Evolutionary conservation across 352 stramenopile genomes (phyloP).

Genomic region (Globisporangium apiculatum): DNA sequence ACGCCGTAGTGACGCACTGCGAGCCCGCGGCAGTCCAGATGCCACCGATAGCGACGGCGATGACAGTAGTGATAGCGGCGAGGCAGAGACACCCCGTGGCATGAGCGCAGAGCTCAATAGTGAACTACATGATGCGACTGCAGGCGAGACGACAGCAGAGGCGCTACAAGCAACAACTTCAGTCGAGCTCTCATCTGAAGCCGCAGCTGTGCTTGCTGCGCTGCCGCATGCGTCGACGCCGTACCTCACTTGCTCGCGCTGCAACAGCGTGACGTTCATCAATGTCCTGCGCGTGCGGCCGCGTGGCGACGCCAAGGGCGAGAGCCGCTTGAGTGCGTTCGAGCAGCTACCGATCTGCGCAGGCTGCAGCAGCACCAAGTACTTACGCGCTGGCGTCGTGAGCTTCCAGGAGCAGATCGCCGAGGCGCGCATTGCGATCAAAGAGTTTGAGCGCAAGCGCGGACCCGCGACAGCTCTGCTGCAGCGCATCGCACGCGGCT

Average conservation of each 20-base stretch:
- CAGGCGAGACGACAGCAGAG: not conserved
- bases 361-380: conserved; percentile 61
- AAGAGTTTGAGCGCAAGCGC: conserved; percentile 55
- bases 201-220: conserved; percentile 9
- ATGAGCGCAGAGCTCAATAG: not conserved
- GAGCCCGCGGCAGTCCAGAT: not conserved
- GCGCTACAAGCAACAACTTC: not conserved
- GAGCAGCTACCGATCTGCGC: conserved; percentile 56
- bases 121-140: not conserved
- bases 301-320: conserved; percentile 4
- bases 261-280: conserved; percentile 76
- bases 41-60: not conserved
- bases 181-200: conserved; percentile 1
- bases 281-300: conserved; percentile 41
- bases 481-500: conserved; percentile 55
- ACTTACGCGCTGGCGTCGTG: conserved; percentile 58
- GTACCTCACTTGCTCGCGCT: conserved; percentile 71
- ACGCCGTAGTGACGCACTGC: not conserved
- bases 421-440: conserved; percentile 47
- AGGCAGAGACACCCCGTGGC: not conserved
- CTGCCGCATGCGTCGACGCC: conserved; percentile 38
- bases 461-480: conserved; percentile 43
- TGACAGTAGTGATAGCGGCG: not conserved
- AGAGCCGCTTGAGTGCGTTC: conserved; percentile 22
- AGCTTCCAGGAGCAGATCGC: conserved; percentile 77